phyloP scores from a whole-genome alignment of 1,284 basidiomycete genomes.

The Garcileccinum viscosum region DNA sequence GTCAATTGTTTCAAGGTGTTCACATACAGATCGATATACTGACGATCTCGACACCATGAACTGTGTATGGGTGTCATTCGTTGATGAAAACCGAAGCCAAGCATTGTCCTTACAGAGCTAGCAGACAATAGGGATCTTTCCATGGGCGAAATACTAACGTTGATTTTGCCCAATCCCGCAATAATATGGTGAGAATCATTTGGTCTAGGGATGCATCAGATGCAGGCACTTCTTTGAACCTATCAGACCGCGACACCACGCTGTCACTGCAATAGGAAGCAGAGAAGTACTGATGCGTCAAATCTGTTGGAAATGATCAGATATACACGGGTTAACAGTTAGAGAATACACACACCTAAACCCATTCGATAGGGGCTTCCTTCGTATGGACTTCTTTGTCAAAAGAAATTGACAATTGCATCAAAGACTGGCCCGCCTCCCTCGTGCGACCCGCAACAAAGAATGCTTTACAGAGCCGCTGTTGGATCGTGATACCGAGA shows the following conservation, averaged over 20 bases:
- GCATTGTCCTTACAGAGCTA: neutral
- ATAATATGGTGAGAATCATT: neutral
- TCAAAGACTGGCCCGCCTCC: neutral
- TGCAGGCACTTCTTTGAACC: neutral
- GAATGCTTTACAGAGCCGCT: neutral
- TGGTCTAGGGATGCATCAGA: neutral
- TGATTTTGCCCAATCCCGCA: constrained; percentile 2
- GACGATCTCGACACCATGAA: neutral
- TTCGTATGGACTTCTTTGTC: neutral
- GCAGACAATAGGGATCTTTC: neutral
- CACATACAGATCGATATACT: neutral
- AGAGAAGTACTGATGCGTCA: neutral
- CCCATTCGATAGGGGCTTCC: neutral
- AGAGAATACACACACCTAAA: neutral
- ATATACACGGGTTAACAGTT: too few species aligned
- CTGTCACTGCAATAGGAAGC: neutral
- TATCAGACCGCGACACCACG: neutral
- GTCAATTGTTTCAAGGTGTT: neutral
- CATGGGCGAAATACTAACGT: neutral
- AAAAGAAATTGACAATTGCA: neutral
- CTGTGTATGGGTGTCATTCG: neutral
- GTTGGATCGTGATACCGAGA: neutral
- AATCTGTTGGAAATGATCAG: neutral
- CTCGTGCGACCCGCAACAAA: neutral
- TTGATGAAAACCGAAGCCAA: neutral